A percentile compares a stretch with the other conserved stretches of the same genome.
Conservation (phyloP, 1,139 yeast species). For the Williopsis jadinii region DNA sequence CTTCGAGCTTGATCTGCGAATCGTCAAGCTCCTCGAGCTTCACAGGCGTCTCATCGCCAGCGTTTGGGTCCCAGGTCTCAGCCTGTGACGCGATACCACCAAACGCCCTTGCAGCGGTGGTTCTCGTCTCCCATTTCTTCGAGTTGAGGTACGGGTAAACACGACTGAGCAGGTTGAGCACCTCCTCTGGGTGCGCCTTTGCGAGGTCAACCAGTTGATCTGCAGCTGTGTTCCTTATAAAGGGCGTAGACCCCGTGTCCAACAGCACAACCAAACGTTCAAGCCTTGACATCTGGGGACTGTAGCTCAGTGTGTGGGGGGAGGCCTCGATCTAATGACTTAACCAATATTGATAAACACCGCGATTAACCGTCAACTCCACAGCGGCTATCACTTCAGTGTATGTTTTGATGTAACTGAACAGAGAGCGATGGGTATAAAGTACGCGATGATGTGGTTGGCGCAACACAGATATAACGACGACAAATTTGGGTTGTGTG, state of each 20-base stretch:
- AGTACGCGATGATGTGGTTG: too few relatives aligned
- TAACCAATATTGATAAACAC: too few relatives aligned
- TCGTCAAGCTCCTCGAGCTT: slow-evolving; percentile 17
- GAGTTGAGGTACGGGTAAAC: slow-evolving; percentile 86
- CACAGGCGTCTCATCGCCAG: slow-evolving; percentile 19
- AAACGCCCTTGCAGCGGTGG: slow-evolving; percentile 89
- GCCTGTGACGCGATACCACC: slow-evolving; percentile 88
- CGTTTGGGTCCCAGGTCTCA: slow-evolving; percentile 80
- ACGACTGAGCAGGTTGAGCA: slow-evolving; percentile 72
- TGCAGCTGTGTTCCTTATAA: slow-evolving; percentile 93
- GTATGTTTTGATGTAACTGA: too few relatives aligned
- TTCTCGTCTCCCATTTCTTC: slow-evolving; percentile 92
- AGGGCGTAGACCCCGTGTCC: slow-evolving; percentile 93
- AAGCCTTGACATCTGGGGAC: slow-evolving; percentile 33
- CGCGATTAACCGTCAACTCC: too few relatives aligned
- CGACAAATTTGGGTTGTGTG: too few relatives aligned
- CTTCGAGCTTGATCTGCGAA: slow-evolving; percentile 30
- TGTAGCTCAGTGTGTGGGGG: slow-evolving; percentile 1
- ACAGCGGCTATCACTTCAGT: too few relatives aligned
- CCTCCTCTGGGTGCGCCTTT: slow-evolving; percentile 90
- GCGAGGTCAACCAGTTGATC: slow-evolving; percentile 95
- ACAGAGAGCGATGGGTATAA: too few relatives aligned
- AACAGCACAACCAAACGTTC: slow-evolving; percentile 72
- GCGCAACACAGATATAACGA: too few relatives aligned
- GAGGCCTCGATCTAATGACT: too few relatives aligned